Conservation (phyloP, 441 rosid genomes). For the Jatropha multifida region DNA sequence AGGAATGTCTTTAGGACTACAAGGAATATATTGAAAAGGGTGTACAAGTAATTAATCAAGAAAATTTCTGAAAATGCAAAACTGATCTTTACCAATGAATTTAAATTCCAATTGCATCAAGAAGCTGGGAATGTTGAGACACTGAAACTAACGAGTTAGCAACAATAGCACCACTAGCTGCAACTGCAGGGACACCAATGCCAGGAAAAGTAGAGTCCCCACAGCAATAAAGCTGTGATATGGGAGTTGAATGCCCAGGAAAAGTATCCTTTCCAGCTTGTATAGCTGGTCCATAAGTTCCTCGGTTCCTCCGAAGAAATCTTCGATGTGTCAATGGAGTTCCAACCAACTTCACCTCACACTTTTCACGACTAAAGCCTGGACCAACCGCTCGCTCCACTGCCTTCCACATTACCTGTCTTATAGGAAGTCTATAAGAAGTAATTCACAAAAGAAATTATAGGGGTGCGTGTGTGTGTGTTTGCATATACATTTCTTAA, state of each 20-base stretch:
- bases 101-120: conserved; percentile 41
- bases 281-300: conserved; percentile 85
- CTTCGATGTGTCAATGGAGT: conserved; percentile 82
- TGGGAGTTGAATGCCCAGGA: conserved; percentile 86
- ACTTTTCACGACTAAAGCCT: conserved; percentile 69
- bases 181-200: conserved; percentile 92
- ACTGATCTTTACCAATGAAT: conserved; percentile 8
- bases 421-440: conserved; percentile 8
- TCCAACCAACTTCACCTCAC: conserved; percentile 83
- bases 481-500: neutral
- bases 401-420: conserved; percentile 86
- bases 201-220: conserved; percentile 96
- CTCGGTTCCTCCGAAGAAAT: conserved; percentile 77
- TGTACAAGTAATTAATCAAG: neutral
- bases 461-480: too few species aligned
- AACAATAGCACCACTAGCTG: conserved; percentile 61
- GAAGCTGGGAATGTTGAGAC: conserved; percentile 40
- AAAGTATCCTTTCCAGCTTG: conserved; percentile 76
- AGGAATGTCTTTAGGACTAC: neutral
- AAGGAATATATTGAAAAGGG: neutral
- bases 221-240: conserved; percentile 77
- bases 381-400: conserved; percentile 80
- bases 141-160: conserved; percentile 39
- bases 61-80: conserved; percentile 1
- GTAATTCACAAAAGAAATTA: neutral